These are phyloP conservation scores for Termitomyces sp. DNA, from an alignment of 768 basidiomycete species.

Conservation along the genomic window DNA sequence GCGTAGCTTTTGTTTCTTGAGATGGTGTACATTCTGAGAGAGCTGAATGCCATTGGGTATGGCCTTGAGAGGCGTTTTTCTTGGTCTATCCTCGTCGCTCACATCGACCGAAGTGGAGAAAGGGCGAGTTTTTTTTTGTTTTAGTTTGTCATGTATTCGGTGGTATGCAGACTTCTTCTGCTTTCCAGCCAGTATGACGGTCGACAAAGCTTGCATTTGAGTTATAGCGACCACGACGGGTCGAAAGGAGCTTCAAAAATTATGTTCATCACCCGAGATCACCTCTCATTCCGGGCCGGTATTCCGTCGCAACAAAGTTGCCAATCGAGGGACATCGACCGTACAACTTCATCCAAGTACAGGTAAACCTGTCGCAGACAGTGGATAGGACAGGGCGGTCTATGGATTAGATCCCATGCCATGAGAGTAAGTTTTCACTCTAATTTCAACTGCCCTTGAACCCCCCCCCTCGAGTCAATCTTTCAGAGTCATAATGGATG, in stretches of 20 bases:
- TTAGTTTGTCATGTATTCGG: background rate
- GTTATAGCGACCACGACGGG: background rate
- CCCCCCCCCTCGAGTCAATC: too few species aligned
- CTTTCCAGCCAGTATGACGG: slow-evolving; percentile 9
- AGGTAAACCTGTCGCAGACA: too few species aligned
- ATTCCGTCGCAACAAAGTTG: background rate
- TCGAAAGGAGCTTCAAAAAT: background rate
- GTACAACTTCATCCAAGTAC: too few species aligned
- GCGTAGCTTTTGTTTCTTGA: slow-evolving; percentile 28
- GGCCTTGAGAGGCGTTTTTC: slow-evolving; percentile 24
- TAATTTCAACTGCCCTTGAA: too few species aligned
- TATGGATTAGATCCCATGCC: too few species aligned
- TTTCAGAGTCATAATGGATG: too few species aligned
- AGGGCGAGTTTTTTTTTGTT: slow-evolving; percentile 14
- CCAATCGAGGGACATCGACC: too few species aligned
- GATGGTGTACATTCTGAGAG: slow-evolving; percentile 16
- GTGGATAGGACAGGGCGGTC: too few species aligned
- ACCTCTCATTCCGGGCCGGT: background rate
- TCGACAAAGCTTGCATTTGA: slow-evolving; percentile 3
- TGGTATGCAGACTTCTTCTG: background rate
- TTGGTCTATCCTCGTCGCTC: slow-evolving; percentile 26
- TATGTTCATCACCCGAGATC: slow-evolving; percentile 1
- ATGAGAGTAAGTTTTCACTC: too few species aligned
- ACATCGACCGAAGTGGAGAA: slow-evolving; percentile 32
- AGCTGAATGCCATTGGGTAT: slow-evolving; percentile 19